phyloP scores from a whole-genome alignment of 441 rosid genomes.

The Dalechampia spathulata region DNA sequence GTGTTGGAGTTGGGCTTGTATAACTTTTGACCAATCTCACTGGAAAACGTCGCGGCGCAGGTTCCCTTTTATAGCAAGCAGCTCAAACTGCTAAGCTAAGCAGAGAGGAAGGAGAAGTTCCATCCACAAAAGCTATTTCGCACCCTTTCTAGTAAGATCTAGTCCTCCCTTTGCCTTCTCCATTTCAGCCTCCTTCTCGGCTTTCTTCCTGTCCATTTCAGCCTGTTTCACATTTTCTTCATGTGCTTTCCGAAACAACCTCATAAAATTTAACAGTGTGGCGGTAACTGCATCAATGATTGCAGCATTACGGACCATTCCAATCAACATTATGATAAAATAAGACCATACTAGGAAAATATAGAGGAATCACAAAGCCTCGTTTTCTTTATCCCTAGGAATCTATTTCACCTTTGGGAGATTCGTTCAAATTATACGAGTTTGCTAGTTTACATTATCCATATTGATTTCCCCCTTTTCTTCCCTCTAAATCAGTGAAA shows the following conservation, averaged over 20 bases:
- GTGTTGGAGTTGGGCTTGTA: constrained; percentile 7
- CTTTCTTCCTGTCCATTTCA: constrained; percentile 88
- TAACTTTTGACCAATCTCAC: constrained; percentile 13
- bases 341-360: neutral
- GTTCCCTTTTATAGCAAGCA: constrained; percentile 14
- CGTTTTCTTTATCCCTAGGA: neutral
- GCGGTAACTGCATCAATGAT: constrained; percentile 62
- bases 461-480: no score
- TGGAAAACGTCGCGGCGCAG: constrained; percentile 14
- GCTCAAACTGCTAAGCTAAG: constrained; percentile 7
- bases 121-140: constrained; percentile 32
- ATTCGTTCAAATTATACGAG: no score
- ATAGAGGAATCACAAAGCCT: neutral
- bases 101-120: constrained; percentile 9
- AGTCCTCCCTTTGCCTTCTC: constrained; percentile 76
- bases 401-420: no score
- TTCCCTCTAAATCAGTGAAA: neutral
- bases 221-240: constrained; percentile 90
- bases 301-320: constrained; percentile 14
- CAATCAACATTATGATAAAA: neutral
- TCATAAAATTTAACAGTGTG: constrained; percentile 80
- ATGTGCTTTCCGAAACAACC: constrained; percentile 83
- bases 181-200: constrained; percentile 86
- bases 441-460: no score
- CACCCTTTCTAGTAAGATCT: constrained; percentile 51